Evolutionary conservation across 345 rosid species (phyloP).

Genomic region (Gossypium australe): DNA sequence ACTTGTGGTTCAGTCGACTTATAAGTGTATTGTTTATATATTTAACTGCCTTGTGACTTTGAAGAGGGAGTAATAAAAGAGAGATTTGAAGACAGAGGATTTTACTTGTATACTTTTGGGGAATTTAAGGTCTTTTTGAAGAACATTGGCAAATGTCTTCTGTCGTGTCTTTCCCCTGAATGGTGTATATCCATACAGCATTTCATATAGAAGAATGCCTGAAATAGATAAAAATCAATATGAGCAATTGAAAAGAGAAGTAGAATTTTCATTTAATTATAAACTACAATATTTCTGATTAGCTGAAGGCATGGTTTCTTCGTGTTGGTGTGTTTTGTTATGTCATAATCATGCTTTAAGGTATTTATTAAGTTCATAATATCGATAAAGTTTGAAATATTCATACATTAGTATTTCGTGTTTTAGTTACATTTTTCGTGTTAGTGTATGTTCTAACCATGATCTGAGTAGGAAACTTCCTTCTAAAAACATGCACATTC

Average conservation of each 20-base stretch:
- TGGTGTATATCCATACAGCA: constrained; percentile 96
- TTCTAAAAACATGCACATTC: neutral
- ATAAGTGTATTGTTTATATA: too few relatives aligned
- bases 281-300: neutral
- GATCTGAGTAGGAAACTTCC: neutral
- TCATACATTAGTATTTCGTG: too few relatives aligned
- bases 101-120: constrained; percentile 63
- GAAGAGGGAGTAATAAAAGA: neutral
- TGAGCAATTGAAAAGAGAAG: neutral
- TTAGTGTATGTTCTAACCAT: too few relatives aligned
- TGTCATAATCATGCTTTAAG: neutral
- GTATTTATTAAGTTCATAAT: too few relatives aligned
- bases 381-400: too few relatives aligned
- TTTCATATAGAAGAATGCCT: constrained; percentile 87
- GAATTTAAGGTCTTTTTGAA: constrained; percentile 81
- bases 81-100: neutral
- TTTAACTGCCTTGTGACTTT: neutral
- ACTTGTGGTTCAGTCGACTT: too few relatives aligned
- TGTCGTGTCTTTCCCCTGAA: constrained; percentile 94
- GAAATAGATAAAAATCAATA: neutral
- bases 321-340: neutral
- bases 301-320: neutral
- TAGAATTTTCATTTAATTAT: neutral
- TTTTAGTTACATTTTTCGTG: too few relatives aligned
- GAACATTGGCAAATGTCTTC: constrained; percentile 84